Evolutionary conservation across 345 rosid species (phyloP).

Genomic region (Schrenkiella parvula): DNA sequence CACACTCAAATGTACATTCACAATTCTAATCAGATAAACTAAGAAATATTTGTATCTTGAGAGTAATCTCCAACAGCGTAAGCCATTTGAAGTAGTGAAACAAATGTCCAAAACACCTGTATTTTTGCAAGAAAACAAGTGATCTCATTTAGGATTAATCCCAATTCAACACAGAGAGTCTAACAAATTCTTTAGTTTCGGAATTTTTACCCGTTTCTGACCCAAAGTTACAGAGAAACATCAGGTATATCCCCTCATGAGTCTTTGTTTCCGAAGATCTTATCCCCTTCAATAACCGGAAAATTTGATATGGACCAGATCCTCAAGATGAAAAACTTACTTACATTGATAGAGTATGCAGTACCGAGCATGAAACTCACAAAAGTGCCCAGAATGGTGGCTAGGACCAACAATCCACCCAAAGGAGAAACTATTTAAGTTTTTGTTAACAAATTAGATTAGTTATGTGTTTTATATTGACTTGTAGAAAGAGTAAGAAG

Average conservation of each 20-base stretch:
- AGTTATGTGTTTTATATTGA: not conserved
- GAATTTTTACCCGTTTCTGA: conserved; percentile 57
- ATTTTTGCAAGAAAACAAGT: not conserved
- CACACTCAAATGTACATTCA: not conserved
- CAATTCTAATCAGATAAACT: not conserved
- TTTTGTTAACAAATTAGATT: not conserved
- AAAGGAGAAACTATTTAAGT: conserved; percentile 66
- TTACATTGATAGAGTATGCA: conserved; percentile 91
- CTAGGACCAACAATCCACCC: conserved; percentile 93
- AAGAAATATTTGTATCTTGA: not conserved
- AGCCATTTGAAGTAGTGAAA: conserved; percentile 79
- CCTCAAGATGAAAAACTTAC: conserved; percentile 14
- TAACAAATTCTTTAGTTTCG: not conserved
- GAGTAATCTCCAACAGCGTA: conserved; percentile 41
- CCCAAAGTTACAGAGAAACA: conserved; percentile 84
- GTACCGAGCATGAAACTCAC: conserved; percentile 91
- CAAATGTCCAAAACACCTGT: conserved; percentile 91
- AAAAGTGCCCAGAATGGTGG: conserved; percentile 96
- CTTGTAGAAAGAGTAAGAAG: not conserved
- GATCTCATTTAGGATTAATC: not conserved
- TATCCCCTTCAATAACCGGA: conserved; percentile 97
- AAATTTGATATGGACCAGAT: not conserved
- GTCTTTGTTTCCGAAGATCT: conserved; percentile 79
- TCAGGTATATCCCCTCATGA: no score
- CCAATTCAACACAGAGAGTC: not conserved